Conservation (phyloP, 116 monocot genomes). For the Dioscorea cayenensis region DNA sequence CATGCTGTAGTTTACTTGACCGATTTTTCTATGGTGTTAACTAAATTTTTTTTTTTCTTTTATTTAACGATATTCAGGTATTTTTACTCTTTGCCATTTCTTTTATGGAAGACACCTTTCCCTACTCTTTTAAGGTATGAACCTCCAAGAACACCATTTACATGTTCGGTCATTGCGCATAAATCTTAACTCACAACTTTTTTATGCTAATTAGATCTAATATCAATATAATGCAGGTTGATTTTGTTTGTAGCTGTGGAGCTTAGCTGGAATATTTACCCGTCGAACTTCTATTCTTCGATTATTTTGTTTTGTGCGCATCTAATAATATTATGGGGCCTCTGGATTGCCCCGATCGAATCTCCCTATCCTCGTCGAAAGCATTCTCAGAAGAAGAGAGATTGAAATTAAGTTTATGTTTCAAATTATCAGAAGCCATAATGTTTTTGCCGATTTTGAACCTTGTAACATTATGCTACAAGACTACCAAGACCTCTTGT, state of each 20-base stretch:
- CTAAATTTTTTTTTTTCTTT: not conserved
- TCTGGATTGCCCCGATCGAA: conserved; percentile 59
- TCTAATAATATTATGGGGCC: conserved; percentile 62
- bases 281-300: conserved; percentile 68
- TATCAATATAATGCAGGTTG: conserved; percentile 33
- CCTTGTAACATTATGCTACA: too few relatives aligned
- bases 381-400: conserved; percentile 14
- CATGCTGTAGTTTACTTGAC: too few relatives aligned
- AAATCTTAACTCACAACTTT: not conserved
- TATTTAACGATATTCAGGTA: conserved; percentile 47
- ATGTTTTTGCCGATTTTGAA: too few relatives aligned
- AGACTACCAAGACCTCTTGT: too few relatives aligned
- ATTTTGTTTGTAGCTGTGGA: conserved; percentile 66
- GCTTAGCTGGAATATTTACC: conserved; percentile 91
- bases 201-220: not conserved
- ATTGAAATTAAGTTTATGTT: conserved; percentile 6
- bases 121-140: conserved; percentile 53
- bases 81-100: conserved; percentile 88
- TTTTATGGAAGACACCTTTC: conserved; percentile 85
- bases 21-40: too few relatives aligned
- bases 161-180: not conserved
- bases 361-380: conserved; percentile 27
- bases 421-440: not conserved
- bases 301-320: conserved; percentile 51
- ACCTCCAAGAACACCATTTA: not conserved